phyloP scores from a whole-genome alignment of 257 asterid species.

The Penstemon davidsonii region DNA sequence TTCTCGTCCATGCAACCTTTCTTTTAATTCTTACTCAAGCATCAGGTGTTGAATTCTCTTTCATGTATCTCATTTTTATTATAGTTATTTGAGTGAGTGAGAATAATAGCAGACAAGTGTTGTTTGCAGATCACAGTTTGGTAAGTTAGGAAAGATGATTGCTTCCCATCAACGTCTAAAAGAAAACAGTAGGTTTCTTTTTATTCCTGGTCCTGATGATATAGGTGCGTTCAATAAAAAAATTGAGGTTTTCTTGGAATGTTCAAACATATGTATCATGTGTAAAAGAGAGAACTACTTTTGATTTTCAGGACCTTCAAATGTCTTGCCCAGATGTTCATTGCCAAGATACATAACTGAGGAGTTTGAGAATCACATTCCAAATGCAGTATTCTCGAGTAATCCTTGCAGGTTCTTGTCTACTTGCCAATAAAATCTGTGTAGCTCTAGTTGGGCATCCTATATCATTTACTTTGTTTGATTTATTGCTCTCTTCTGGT shows the following conservation, averaged over 20 bases:
- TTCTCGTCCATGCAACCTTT: constrained; percentile 86
- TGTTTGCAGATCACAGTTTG: constrained; percentile 70
- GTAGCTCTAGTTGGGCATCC: constrained; percentile 10
- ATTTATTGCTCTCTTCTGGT: constrained; percentile 20
- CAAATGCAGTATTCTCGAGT: constrained; percentile 73
- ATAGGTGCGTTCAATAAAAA: constrained; percentile 56
- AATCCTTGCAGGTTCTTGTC: constrained; percentile 88
- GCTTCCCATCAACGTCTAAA: constrained; percentile 72
- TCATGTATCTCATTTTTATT: constrained; percentile 29
- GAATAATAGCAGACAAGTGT: constrained; percentile 23
- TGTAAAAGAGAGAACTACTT: constrained; percentile 15
- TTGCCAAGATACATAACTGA: constrained; percentile 84
- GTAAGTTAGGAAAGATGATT: constrained; percentile 82
- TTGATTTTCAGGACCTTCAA: constrained; percentile 73
- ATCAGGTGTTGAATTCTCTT: constrained; percentile 58
- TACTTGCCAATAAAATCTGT: constrained; percentile 15
- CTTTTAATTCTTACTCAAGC: constrained; percentile 75
- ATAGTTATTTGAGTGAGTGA: constrained; percentile 19
- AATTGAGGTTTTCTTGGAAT: constrained; percentile 24
- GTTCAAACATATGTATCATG: constrained; percentile 20
- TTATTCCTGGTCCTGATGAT: constrained; percentile 98
- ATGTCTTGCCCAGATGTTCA: constrained; percentile 76
- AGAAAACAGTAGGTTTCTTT: constrained; percentile 76
- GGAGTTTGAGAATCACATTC: constrained; percentile 69
- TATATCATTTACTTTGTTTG: constrained; percentile 4